phyloP scores from a whole-genome alignment of 371 early-diverging fungal genomes.

The Haplosporangium sp. region DNA sequence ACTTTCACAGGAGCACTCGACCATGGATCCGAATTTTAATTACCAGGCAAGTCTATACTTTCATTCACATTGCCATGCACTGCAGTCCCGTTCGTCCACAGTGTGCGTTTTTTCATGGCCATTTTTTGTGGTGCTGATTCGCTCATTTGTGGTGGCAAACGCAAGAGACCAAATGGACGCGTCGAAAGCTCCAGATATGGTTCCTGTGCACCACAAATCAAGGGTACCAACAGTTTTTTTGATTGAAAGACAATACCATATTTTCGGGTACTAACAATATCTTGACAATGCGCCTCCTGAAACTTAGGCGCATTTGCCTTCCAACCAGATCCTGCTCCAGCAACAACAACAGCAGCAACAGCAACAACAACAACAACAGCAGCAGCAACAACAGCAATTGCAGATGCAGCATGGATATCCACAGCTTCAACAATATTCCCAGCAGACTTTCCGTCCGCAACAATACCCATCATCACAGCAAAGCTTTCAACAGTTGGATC shows the following conservation, averaged over 20 bases:
- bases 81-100: too few relatives aligned
- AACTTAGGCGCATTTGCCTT: conserved; percentile 20
- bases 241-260: too few relatives aligned
- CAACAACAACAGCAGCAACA: conserved; percentile 51
- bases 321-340: conserved; percentile 46
- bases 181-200: background rate
- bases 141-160: too few relatives aligned
- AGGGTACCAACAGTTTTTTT: too few relatives aligned
- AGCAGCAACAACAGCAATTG: conserved; percentile 43
- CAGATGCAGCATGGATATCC: conserved; percentile 51
- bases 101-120: too few relatives aligned
- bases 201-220: too few relatives aligned
- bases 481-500: conserved; percentile 46
- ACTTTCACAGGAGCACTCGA: too few relatives aligned
- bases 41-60: conserved; percentile 25
- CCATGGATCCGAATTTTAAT: conserved; percentile 40
- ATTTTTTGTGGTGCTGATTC: too few relatives aligned
- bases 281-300: too few relatives aligned
- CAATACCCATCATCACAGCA: conserved; percentile 29
- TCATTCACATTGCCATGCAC: too few relatives aligned
- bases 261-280: background rate
- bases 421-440: conserved; percentile 42
- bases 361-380: conserved; percentile 53
- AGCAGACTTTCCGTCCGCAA: conserved; percentile 34
- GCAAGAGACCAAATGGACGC: background rate